Base-by-base conservation (phyloP, 805 yeast genomes). In the Ogataea naganishii region DNA sequence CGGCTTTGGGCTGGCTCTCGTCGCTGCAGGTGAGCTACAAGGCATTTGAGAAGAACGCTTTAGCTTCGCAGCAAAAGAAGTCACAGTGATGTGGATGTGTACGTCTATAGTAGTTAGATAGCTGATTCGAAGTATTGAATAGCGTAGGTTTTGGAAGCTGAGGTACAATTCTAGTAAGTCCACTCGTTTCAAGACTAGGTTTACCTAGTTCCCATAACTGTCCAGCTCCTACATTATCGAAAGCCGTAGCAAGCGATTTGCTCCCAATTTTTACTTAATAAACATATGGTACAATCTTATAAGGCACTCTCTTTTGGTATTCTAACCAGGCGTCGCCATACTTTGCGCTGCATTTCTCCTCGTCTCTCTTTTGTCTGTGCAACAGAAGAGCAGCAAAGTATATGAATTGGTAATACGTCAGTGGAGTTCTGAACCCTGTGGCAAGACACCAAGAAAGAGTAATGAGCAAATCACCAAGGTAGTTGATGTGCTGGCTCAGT, bases 381-480 rank as follows among this genome's bases (percentile, higher is more conserved):
- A 92, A 51, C 39, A 92, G 64, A 47, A 92, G 67, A 4, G 75
- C 62, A 1, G 82, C 89, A 59, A 92, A 92, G 56, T 84, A 92
- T 14, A 80, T 49, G 22, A 80, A 79, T 49, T 84, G 92, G 58
- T 82, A 92, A 50, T 89, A 92, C 0, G 97, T 84, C 46, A 89
- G 61, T 4, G 84, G 80, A 1, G 95, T 79, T 36, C 63, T 64
- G 43, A 77, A 71, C 8, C 95, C 95, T 2, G 96, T 84, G 7
- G 95, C 79, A 39, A 92, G 62, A 54, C 96, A 85, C 95, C 95
- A 89, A 26, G 94, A 75, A 62, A 82, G 66, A 0, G 96, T 84
- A 47, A 86, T 77, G 24, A 92, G 51, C 88, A 96, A 85, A 60
- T 92, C 98, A 24, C 98, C 98, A 35, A 88, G 69, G 56, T 92